Percentiles rank a stretch among this genome's conserved stretches.
phyloP scores from a whole-genome alignment of 2,329 filamentous ascomycete species.

The Apiospora arundinis region DNA sequence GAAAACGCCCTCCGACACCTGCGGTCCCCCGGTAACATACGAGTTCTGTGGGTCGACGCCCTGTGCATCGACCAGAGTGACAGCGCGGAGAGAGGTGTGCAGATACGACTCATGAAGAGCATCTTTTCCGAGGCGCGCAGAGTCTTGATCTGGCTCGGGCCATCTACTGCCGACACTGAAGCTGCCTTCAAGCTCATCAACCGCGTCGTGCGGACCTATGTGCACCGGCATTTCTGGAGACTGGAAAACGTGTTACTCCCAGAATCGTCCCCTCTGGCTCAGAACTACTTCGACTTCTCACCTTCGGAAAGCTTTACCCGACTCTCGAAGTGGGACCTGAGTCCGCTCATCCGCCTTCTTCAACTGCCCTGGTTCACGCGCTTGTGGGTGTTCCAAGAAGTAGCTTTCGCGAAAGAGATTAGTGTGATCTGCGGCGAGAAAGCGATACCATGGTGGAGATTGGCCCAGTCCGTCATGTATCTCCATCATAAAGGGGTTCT shows the following conservation, averaged over 20 bases:
- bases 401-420: neutral
- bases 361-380: neutral
- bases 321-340: neutral
- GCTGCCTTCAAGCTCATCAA: neutral
- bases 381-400: neutral
- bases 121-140: neutral
- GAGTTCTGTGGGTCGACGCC: neutral
- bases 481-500: neutral
- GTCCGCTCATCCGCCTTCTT: neutral
- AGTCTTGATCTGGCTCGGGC: neutral
- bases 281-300: neutral
- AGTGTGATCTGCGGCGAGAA: neutral
- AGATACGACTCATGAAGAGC: neutral
- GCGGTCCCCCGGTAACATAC: neutral
- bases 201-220: neutral
- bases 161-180: neutral
- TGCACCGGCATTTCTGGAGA: neutral
- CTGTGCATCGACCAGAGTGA: neutral
- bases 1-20: neutral
- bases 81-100: neutral
- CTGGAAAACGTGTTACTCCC: neutral
- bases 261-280: neutral
- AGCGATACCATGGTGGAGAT: neutral
- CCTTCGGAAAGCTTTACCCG: neutral
- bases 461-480: neutral